These are phyloP conservation scores for Jackrogersella minutella DNA, from an alignment of 495 filamentous ascomycete genomes.

Conservation along the genomic window DNA sequence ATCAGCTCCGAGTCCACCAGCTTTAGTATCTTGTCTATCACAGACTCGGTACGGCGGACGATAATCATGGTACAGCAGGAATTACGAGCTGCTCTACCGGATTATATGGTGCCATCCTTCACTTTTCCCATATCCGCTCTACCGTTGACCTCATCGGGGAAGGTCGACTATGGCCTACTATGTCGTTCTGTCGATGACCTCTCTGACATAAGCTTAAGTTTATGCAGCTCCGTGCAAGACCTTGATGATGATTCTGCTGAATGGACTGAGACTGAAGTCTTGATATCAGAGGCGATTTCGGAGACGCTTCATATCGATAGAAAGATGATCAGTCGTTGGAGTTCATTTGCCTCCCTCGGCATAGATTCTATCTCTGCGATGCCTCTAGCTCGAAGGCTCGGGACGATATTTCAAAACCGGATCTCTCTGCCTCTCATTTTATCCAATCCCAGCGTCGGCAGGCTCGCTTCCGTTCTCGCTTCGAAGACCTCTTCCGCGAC, in stretches of 20 bases:
- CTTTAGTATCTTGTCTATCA: conserved; percentile 43
- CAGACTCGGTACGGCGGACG: conserved; percentile 18
- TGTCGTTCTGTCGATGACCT: conserved; percentile 38
- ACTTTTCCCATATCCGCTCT: conserved; percentile 71
- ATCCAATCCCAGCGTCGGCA: conserved; percentile 64
- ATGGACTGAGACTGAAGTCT: conserved; percentile 60
- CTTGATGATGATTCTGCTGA: conserved; percentile 49
- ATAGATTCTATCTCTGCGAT: conserved; percentile 87
- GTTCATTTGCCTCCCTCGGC: conserved; percentile 62
- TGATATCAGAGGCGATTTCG: conserved; percentile 56
- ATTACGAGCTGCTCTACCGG: conserved; percentile 52
- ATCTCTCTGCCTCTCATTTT: conserved; percentile 71
- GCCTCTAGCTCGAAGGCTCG: conserved; percentile 63
- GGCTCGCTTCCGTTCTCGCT: conserved; percentile 54
- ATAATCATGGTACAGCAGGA: conserved; percentile 16
- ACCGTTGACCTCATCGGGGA: conserved; percentile 70
- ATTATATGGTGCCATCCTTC: conserved; percentile 73
- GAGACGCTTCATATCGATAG: conserved; percentile 55
- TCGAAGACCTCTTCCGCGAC: background rate
- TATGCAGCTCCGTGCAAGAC: conserved; percentile 32
- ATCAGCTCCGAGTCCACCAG: background rate
- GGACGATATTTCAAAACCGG: conserved; percentile 49
- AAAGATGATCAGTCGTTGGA: conserved; percentile 64
- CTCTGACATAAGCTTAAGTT: conserved; percentile 7
- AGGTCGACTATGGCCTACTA: conserved; percentile 64